Base-by-base conservation (phyloP, 108 stramenopile genomes). In the Asterionellopsis glacialis region DNA sequence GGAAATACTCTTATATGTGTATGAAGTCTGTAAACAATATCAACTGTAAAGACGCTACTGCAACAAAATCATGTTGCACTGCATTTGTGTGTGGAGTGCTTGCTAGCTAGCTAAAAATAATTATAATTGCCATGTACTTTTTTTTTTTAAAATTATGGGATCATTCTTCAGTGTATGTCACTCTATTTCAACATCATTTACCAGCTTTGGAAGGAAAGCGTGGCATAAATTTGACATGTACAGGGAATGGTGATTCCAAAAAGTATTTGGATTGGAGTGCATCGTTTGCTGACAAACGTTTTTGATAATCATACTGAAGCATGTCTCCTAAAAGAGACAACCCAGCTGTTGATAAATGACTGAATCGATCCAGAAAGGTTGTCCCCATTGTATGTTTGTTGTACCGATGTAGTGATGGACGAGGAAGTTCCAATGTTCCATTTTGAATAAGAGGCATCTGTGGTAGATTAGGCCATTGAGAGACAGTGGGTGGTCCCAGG, bases 401-500 rank as follows among this genome's bases (percentile, higher is more conserved):
- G 33, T 33, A n/a, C n/a, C n/a, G n/a, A n/a, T n/a, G 5, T 33
- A 33, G 2, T 7, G 2, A 7, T 59, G 25, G 68, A 19, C 21
- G 47, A 9, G 47, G 47, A 9, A 48, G 2, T 48, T 16, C 16
- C 19, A 48, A 16, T 48, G 47, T 48, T 16, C 47, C 47, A 9
- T 48, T 21, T 21, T 48, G 16, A 48, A 48, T 48, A 9, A 48
- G 47, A 7, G 47, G 47, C 47, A 48, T 48, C 1, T 9, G 1
- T 16, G 21, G 21, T 19, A 48, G 47, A 21, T 9, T 9, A 5
- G 33, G 57, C 45, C 19, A 61, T 13, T 13, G 19, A 24, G 23
- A 14, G 59, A 1, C 23, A 56, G 60, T 72, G 3, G 81, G 89
- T 19, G 63, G 57, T 25, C 90, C 90, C 18, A 91, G 57, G 42